Base-by-base conservation (phyloP, 116 monocot genomes). In the Posidonia oceanica region DNA sequence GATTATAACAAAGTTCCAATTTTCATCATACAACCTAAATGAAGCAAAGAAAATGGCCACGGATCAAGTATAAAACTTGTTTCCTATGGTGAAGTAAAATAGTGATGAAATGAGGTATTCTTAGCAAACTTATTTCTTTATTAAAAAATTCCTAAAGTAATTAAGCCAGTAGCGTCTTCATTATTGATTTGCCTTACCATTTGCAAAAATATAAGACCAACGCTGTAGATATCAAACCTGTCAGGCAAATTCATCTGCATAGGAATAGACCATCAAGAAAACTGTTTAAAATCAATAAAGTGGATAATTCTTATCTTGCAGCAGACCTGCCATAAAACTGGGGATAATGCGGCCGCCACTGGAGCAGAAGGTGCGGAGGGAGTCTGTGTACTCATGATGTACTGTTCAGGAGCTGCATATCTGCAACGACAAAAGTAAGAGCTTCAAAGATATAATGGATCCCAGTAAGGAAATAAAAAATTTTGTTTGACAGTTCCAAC, bases 321-420 rank as follows among this genome's bases (percentile, higher is more conserved):
- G 21, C 7, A 55, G 3, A 88, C 95, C 95, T 95, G 95, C 95
- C 95, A 95, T 7, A 95, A 73, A 55, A 95, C 95, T 68, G 95
- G 95, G 52, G 95, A 95, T 39, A 91, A 79, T 67, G 95, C 86
- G 71, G 95, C 71, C 18, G 95, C 95, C n/a, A 95, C 91, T 18
- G 95, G 95, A 83, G 84, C 91, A 54, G 95, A 95, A 13, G 95
- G 94, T 61, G 95, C 95, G 55, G 95, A 95, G 74, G 95, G 95
- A 20, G 95, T 95, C 77, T 95, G 95, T 37, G 95, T 95, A 54
- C 95, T 95, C 95, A 95, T 95, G 61, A 95, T 95, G 71, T 94
- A 94, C 70, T 94, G 94, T 61, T 94, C 94, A 64, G 94, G 94
- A 64, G 94, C 94, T 64, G 94, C 71, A 82, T 94, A 94, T 77